Evolutionary conservation across 768 basidiomycete genomes (phyloP), one percentile per base, ranked within the genome.

Genomic region (Rhizopogon vulgaris): DNA sequence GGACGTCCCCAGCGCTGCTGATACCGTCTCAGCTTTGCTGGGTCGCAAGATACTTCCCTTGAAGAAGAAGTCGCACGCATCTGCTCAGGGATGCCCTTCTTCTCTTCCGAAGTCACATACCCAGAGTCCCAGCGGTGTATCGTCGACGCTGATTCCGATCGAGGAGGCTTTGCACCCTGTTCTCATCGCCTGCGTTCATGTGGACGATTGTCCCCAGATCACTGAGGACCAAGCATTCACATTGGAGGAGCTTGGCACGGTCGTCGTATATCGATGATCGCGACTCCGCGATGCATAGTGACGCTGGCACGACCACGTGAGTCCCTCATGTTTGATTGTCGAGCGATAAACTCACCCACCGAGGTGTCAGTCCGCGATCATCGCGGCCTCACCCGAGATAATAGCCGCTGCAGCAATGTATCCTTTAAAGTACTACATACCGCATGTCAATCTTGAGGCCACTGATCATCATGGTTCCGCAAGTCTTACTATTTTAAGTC

Each of bases 141-240:
- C 64, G 58, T 68, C 70, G 24, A 70, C 63, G 9, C 54, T 70
- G 47, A 68, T 72, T 41, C 69, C 72, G 14, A 69, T 67, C 58
- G 63, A 68, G 51, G 74, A 73, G 54, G 64, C 70, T 27, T 48
- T 69, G 32, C 59, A 56, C 43, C 66, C 68, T 40, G 62, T 42
- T 37, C 41, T 62, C 62, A 73, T 80, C 45, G 62, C 64, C 47
- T 78, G 71, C 50, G 54, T 79, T 25, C 72, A 75, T 40, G 61
- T 79, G 27, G 70, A 71, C 39, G 66, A 72, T 48, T 78, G 76
- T 55, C 60, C 60, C 12, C 59, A 68, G 53, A 69, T 79, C 48
- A 58, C 58, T 42, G 55, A 70, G 54, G 68, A 69, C 39, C 70
- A 75, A 38, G 72, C 71, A 2, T 38, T 68, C 12, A 67, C 66